These are phyloP conservation scores for Apiospora sp. DNA, from an alignment of 2,329 filamentous ascomycete species.

Conservation along the genomic window DNA sequence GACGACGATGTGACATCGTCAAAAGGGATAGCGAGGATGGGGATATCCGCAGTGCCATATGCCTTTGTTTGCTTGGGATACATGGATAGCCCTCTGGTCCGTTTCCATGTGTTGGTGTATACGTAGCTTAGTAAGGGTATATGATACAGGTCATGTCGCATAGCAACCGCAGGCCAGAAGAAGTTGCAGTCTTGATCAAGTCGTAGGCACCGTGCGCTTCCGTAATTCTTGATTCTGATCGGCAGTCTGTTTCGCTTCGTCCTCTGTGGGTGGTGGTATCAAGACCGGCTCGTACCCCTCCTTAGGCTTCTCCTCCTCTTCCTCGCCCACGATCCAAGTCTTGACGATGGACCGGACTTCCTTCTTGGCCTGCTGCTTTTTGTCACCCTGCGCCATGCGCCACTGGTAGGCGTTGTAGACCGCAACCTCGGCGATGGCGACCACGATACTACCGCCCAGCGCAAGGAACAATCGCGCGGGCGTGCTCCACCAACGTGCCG, in stretches of 20 bases:
- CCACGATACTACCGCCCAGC: slow-evolving; percentile 72
- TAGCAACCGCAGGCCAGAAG: background rate
- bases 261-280: slow-evolving; percentile 28
- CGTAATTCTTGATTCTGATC: slow-evolving; percentile 21
- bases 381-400: slow-evolving; percentile 73
- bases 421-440: slow-evolving; percentile 78
- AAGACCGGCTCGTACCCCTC: slow-evolving; percentile 26
- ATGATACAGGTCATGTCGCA: background rate
- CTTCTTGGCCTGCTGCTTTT: slow-evolving; percentile 63
- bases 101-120: background rate
- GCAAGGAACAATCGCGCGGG: slow-evolving; percentile 75
- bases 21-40: background rate
- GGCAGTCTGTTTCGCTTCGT: background rate
- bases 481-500: slow-evolving; percentile 77
- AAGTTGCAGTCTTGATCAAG: background rate
- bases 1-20: background rate
- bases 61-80: background rate
- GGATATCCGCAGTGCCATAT: background rate
- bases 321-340: slow-evolving; percentile 70
- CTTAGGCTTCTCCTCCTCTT: background rate
- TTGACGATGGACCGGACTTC: slow-evolving; percentile 75
- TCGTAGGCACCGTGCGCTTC: slow-evolving; percentile 11
- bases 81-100: background rate
- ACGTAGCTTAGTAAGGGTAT: background rate
- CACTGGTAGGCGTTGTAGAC: slow-evolving; percentile 80